phyloP scores from a whole-genome alignment of 176 grass and related monocot species.

The Secale cereale region DNA sequence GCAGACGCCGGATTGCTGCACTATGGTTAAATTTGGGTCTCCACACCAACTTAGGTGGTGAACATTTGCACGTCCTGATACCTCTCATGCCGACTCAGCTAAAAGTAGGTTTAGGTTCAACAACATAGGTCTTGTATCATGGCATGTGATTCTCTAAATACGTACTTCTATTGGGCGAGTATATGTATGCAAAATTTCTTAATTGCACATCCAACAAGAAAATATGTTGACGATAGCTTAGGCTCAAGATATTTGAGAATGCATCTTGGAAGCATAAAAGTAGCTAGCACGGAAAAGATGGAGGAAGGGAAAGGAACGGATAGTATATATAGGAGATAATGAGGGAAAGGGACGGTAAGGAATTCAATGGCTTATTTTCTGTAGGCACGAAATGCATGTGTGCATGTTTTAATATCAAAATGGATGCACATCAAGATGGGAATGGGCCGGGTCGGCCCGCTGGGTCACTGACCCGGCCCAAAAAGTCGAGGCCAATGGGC shows the following conservation, averaged over 20 bases:
- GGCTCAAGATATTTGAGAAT: background rate
- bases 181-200: too few species aligned
- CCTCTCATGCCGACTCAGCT: background rate
- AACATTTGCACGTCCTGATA: background rate
- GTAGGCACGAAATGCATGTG: background rate
- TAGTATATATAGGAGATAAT: background rate
- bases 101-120: background rate
- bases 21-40: background rate
- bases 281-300: background rate
- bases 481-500: too few species aligned
- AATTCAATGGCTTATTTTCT: background rate
- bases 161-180: background rate
- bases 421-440: too few species aligned
- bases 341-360: background rate
- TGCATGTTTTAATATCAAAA: background rate
- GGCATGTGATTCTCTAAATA: background rate
- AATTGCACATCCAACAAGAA: background rate
- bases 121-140: background rate
- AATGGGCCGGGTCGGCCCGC: too few species aligned
- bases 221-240: background rate
- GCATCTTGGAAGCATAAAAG: background rate
- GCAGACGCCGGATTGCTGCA: fast-evolving
- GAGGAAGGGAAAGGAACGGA: background rate
- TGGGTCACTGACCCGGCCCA: too few species aligned
- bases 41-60: background rate